Conservation (phyloP, 164 flowering plant species). For the Sextonia rubra region DNA sequence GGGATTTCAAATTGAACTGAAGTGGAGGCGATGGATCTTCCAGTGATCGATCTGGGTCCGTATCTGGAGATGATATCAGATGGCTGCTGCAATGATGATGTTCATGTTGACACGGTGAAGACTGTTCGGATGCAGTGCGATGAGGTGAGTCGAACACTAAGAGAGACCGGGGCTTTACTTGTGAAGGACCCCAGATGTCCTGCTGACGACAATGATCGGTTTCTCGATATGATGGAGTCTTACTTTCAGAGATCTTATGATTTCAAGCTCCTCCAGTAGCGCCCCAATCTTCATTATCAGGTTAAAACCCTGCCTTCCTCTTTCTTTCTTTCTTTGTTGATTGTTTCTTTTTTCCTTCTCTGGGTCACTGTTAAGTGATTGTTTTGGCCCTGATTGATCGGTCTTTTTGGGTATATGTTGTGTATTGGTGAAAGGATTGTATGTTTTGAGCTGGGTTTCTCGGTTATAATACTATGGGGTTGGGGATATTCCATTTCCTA, state of each 20-base stretch:
- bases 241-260: slow-evolving; percentile 62
- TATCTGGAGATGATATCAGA: slow-evolving; percentile 32
- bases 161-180: slow-evolving; percentile 84
- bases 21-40: slow-evolving; percentile 42
- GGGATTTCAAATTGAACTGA: background rate
- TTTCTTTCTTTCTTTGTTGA: background rate
- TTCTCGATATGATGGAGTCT: slow-evolving; percentile 94
- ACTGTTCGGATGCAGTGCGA: slow-evolving; percentile 36
- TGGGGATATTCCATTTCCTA: no score
- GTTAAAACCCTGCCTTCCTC: slow-evolving; percentile 21
- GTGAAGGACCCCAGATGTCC: slow-evolving; percentile 92
- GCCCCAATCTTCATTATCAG: slow-evolving; percentile 91
- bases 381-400: background rate
- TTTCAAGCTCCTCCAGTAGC: slow-evolving; percentile 74
- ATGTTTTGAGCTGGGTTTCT: no score
- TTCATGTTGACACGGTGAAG: slow-evolving; percentile 10
- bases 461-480: no score
- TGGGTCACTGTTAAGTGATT: background rate
- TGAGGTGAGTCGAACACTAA: slow-evolving; percentile 68
- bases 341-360: no score
- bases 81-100: background rate
- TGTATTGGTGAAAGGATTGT: no score
- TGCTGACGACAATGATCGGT: slow-evolving; percentile 80
- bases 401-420: background rate
- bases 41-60: slow-evolving; percentile 58